Evolutionary conservation across 768 basidiomycete species (phyloP), one percentile per base, ranked within the genome.

Genomic region (Stropharia rugosoannulata): DNA sequence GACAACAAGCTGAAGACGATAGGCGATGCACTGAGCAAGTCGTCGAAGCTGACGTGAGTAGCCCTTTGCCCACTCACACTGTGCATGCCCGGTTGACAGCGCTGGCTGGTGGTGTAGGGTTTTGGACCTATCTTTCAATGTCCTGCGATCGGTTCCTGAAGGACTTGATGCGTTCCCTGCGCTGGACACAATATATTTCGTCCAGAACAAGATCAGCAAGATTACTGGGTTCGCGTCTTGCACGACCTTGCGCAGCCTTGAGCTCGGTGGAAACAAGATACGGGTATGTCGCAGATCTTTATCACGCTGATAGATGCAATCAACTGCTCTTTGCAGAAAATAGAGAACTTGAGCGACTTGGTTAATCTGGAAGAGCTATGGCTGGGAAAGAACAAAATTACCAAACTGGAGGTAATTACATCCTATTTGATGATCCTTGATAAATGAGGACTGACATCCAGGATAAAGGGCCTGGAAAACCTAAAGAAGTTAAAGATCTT

Each of bases 361-460:
- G 82, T 86, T 1, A 90, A 89, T 60, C 75, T 99, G 9, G 92
- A 95, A 61, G 95, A 98, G 64, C 76, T 99, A 2, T 98, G 96
- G 94, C 73, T 98, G 2, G 97, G 97, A 7, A 99, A 99, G 80
- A 99, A 99, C 69, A 99, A 98, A 75, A 93, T 99, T 55, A 68
- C 86, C 5, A 87, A 84, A 68, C 80, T 99, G 4, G 90, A 95
- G 80, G 93, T 92, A 60, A 40, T 32, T 32, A 65, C 18, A 38
- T n/a, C 25, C 27, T 42, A 16, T 35, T 16, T 41, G 16, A 3
- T n/a, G 18, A 9, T n/a, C 13, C 39, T 42, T 13, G 46, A 27
- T 19, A 18, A 8, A 13, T 47, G 32, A 3, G 13, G n/a, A 13
- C 53, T 48, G 6, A 38, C 38, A 12, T 49, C 15, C 37, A 52